A percentile compares a stretch with the other conserved stretches of the same genome.
Evolutionary conservation across 345 rosid species (phyloP).

Genomic region (Mallotus nudiflorus): DNA sequence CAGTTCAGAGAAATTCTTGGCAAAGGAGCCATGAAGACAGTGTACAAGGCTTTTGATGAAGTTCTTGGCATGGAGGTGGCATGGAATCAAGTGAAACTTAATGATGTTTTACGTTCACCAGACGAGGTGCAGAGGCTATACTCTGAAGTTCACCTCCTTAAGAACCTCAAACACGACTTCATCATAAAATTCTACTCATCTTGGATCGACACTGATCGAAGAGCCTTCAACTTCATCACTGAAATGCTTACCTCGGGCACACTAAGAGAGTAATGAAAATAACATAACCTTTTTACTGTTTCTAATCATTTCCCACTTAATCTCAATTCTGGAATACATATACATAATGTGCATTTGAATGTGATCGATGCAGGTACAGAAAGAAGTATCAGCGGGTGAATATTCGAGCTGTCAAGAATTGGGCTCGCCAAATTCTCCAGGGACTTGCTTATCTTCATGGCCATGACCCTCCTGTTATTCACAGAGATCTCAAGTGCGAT

Average conservation of each 20-base stretch:
- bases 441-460: constrained; percentile 76
- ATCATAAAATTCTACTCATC: constrained; percentile 30
- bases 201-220: constrained; percentile 58
- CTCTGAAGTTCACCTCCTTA: constrained; percentile 34
- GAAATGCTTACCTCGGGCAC: constrained; percentile 87
- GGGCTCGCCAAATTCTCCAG: constrained; percentile 82
- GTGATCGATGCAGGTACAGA: constrained; percentile 57
- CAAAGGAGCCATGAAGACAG: constrained; percentile 36
- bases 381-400: constrained; percentile 56
- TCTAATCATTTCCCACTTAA: background rate
- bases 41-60: constrained; percentile 34
- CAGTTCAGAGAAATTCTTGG: constrained; percentile 38
- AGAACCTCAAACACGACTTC: constrained; percentile 32
- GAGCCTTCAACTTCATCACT: constrained; percentile 78
- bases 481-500: constrained; percentile 92
- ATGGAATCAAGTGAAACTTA: constrained; percentile 33
- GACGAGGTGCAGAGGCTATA: constrained; percentile 33
- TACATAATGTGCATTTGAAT: background rate
- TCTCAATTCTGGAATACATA: background rate
- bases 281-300: background rate
- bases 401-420: constrained; percentile 76
- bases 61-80: constrained; percentile 38
- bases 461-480: constrained; percentile 91
- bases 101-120: constrained; percentile 21
- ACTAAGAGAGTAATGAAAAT: constrained; percentile 33